Percentiles rank a stretch among this genome's conserved stretches.
These are phyloP conservation scores for Mycena crocata DNA, from an alignment of 768 basidiomycete species.

Conservation along the genomic window DNA sequence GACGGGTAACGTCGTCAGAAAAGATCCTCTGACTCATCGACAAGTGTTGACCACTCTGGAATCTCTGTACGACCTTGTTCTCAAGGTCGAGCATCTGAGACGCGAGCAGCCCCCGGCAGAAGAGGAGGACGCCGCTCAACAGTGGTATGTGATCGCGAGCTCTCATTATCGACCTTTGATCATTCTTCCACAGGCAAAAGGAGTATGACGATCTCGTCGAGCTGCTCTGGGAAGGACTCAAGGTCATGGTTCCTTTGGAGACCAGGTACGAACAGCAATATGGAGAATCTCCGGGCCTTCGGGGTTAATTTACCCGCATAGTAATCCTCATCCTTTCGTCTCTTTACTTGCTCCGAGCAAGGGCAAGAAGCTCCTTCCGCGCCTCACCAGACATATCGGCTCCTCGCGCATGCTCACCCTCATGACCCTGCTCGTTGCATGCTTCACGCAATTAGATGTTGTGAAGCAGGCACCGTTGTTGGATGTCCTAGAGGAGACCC, in stretches of 20 bases:
- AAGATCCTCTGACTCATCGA: slow-evolving; percentile 82
- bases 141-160: slow-evolving; percentile 56
- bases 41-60: slow-evolving; percentile 86
- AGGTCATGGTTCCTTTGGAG: slow-evolving; percentile 92
- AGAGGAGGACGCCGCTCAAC: slow-evolving; percentile 55
- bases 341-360: slow-evolving; percentile 89
- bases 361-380: slow-evolving; percentile 92
- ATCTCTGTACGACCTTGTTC: slow-evolving; percentile 83
- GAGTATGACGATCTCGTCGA: slow-evolving; percentile 71
- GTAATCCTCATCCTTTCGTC: slow-evolving; percentile 96
- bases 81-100: slow-evolving; percentile 87
- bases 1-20: slow-evolving; percentile 72
- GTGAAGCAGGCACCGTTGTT: slow-evolving; percentile 80
- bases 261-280: slow-evolving; percentile 71
- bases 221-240: slow-evolving; percentile 81
- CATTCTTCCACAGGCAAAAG: slow-evolving; percentile 56
- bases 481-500: slow-evolving; percentile 72
- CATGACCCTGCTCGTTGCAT: slow-evolving; percentile 91
- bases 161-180: slow-evolving; percentile 8
- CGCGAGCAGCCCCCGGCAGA: slow-evolving; percentile 81
- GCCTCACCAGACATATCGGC: slow-evolving; percentile 86
- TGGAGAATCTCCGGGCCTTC: neutral
- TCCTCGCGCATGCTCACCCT: slow-evolving; percentile 86
- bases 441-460: slow-evolving; percentile 94
- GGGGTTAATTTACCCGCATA: slow-evolving; percentile 41